Evolutionary conservation across 345 rosid species (phyloP).

Genomic region (Salix suchowensis): DNA sequence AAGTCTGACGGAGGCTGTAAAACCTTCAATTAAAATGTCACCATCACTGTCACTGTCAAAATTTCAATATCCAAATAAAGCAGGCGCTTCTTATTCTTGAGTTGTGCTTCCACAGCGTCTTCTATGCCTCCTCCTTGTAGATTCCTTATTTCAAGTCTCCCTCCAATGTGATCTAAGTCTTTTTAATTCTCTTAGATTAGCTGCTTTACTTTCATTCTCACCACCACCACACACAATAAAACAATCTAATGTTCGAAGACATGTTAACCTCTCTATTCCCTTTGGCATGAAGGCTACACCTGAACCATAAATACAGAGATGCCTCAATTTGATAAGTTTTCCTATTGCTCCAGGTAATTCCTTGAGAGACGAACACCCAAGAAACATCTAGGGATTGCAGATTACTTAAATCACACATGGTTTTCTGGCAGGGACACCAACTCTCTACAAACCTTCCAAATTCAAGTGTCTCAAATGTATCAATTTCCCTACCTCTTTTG

Average conservation of each 20-base stretch:
- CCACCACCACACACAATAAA: background rate
- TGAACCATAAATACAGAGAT: background rate
- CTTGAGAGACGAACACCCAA: fast-evolving
- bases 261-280: slow-evolving; percentile 9
- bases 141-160: background rate
- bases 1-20: background rate
- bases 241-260: background rate
- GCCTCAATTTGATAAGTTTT: slow-evolving; percentile 5
- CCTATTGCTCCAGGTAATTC: background rate
- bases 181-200: background rate
- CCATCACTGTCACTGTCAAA: no score
- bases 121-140: background rate
- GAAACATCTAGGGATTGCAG: background rate
- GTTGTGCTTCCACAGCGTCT: background rate
- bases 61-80: background rate
- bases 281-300: background rate
- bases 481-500: background rate
- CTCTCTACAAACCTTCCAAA: fast-evolving
- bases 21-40: background rate
- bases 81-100: background rate
- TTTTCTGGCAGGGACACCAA: slow-evolving; percentile 7
- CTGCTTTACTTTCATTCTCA: background rate
- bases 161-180: background rate
- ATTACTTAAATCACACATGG: slow-evolving; percentile 10
- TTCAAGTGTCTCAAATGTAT: slow-evolving; percentile 12